phyloP scores from a whole-genome alignment of 1,284 basidiomycete species.

The Mycosarcoma mackinlayi region DNA sequence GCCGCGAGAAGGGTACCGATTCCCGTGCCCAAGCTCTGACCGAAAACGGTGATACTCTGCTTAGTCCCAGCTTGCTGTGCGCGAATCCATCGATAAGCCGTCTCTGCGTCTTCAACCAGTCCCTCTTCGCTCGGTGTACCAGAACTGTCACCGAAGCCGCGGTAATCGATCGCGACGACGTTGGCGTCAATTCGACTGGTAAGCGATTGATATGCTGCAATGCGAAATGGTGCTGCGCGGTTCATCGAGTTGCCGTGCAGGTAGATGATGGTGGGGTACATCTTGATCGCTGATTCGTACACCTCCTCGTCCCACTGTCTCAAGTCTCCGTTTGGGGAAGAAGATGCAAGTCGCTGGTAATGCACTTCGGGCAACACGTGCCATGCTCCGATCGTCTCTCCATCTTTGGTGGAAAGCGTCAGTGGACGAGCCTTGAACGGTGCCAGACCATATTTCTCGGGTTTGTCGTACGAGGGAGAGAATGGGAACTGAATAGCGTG shows the following conservation, averaged over 20 bases:
- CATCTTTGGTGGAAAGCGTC: slow-evolving; percentile 78
- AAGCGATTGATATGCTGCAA: slow-evolving; percentile 75
- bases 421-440: slow-evolving; percentile 84
- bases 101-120: slow-evolving; percentile 78
- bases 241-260: slow-evolving; percentile 90
- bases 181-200: slow-evolving; percentile 78
- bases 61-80: background rate
- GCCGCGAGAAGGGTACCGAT: slow-evolving; percentile 74
- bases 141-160: slow-evolving; percentile 89
- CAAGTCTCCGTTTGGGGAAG: slow-evolving; percentile 49
- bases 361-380: slow-evolving; percentile 81
- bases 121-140: slow-evolving; percentile 82
- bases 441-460: slow-evolving; percentile 64
- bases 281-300: slow-evolving; percentile 40
- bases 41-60: slow-evolving; percentile 77
- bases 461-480: slow-evolving; percentile 28
- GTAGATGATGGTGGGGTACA: slow-evolving; percentile 68
- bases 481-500: slow-evolving; percentile 51
- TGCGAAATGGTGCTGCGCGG: slow-evolving; percentile 76
- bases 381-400: slow-evolving; percentile 86
- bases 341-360: slow-evolving; percentile 69
- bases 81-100: slow-evolving; percentile 83
- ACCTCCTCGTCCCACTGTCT: slow-evolving; percentile 36
- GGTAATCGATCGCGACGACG: slow-evolving; percentile 86
- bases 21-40: slow-evolving; percentile 85